These are phyloP conservation scores for Paecilomyces variotii DNA, from an alignment of 2,329 filamentous ascomycete species.

Conservation along the genomic window DNA sequence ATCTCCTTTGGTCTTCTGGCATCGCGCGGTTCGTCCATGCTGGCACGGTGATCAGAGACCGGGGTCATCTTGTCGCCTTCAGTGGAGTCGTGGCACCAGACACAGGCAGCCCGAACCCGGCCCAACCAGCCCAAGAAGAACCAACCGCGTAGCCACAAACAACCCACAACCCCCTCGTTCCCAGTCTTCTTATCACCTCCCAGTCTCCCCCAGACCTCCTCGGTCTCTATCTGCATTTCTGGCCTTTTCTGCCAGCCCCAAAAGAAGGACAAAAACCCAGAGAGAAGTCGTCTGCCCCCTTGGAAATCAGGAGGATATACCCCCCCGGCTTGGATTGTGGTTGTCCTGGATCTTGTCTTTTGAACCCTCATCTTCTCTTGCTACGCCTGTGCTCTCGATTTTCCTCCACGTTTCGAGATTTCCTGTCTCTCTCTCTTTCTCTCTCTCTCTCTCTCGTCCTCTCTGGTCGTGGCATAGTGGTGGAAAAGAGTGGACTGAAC, in stretches of 20 bases:
- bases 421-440: constrained; percentile 12
- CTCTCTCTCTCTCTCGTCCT: constrained; percentile 8
- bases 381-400: constrained; percentile 20
- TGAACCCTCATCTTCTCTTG: constrained; percentile 1
- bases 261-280: neutral
- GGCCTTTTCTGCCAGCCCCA: constrained; percentile 6
- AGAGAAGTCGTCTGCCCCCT: neutral
- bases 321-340: neutral
- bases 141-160: constrained; percentile 9
- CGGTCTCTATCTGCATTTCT: constrained; percentile 17
- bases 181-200: constrained; percentile 21
- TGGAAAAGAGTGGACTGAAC: neutral
- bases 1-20: neutral
- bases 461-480: constrained; percentile 1
- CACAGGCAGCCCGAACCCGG: constrained; percentile 28
- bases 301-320: neutral
- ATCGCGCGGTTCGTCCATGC: neutral
- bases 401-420: constrained; percentile 12
- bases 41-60: neutral
- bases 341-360: neutral
- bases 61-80: constrained; percentile 12
- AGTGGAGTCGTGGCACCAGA: constrained; percentile 35
- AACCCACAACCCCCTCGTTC: constrained; percentile 11
- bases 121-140: constrained; percentile 24
- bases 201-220: constrained; percentile 19